Evolutionary conservation across 2,329 filamentous ascomycete genomes (phyloP), one percentile per base, ranked within the genome.

Genomic region (Microdochium nivale): DNA sequence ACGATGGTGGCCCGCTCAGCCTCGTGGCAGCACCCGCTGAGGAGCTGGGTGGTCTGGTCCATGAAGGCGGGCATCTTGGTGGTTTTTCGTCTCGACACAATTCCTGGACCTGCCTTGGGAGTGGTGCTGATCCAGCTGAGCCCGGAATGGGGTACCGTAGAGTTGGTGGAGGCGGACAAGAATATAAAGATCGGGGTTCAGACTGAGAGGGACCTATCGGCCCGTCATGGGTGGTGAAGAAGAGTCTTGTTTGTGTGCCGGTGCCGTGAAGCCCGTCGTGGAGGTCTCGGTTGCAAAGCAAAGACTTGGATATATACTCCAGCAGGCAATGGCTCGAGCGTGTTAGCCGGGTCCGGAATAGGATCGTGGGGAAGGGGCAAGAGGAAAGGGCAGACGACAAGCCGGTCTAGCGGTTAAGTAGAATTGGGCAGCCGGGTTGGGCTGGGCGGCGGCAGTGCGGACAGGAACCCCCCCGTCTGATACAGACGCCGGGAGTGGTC

Each of bases 11-110:
- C 77, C 54, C 75, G 69, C 51, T 78, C 70, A 24, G 80, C 78
- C 64, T 83, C 79, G 50, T 67, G 60, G 58, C 71, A 79, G 60
- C 80, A 83, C 32, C 78, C 76, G 52, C 70, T 66, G 33, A 81
- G 68, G 23, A 81, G 65, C 21, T 71, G 64, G 46, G 60, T 57
- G 21, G 62, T 56, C 49, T 57, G 52, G 47, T 59, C 53, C 55
- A 60, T 58, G 55, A 59, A 54, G 52, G 53, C 40, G 37, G 44
- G 48, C 48, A 35, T 53, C 43, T 49, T 44, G 40, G 40, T 19
- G 19, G 21, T 23, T n/a, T n/a, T n/a, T n/a, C n/a, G n/a, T n/a
- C n/a, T n/a, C n/a, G n/a, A n/a, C n/a, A n/a, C n/a, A n/a, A n/a
- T n/a, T n/a, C n/a, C n/a, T n/a, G n/a, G n/a, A n/a, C n/a, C n/a